Conservation (phyloP, 148 eudicot species). For the Silene latifolia region DNA sequence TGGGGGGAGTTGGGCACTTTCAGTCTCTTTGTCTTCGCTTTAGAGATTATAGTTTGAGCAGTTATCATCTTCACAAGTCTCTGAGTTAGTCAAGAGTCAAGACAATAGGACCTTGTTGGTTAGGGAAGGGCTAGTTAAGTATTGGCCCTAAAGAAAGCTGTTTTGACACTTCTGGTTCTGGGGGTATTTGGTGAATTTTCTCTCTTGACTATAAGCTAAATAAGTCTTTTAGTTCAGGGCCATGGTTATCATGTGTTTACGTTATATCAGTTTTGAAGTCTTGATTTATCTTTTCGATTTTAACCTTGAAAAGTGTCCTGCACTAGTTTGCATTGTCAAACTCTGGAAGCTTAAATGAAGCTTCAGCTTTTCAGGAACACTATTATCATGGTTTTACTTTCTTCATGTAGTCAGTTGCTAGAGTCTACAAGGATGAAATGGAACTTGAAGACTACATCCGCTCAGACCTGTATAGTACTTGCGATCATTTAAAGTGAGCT, state of each 20-base stretch:
- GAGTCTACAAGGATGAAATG: conserved; percentile 72
- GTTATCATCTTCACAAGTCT: neutral
- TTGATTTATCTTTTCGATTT: neutral
- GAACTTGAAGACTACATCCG: conserved; percentile 83
- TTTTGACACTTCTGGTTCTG: neutral
- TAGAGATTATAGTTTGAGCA: conserved; percentile 4
- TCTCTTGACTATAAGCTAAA: neutral
- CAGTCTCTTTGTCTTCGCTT: neutral
- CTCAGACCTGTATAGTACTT: conserved; percentile 72
- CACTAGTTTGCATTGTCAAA: neutral
- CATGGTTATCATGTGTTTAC: neutral
- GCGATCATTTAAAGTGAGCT: conserved; percentile 58
- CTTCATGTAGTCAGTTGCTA: conserved; percentile 51
- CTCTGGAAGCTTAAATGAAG: conserved; percentile 1
- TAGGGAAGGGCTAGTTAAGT: neutral
- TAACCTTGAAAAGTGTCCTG: neutral
- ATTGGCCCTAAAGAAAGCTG: neutral
- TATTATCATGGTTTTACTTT: conserved; percentile 16
- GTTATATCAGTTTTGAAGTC: conserved; percentile 3
- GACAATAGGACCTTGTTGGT: neutral
- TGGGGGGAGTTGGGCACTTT: conserved; percentile 1
- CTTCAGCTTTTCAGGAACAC: conserved; percentile 3
- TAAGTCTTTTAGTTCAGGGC: neutral
- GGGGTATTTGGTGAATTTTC: neutral
- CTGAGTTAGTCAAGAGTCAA: neutral